A percentile compares a stretch with the other conserved stretches of the same genome.
phyloP scores from a whole-genome alignment of 768 basidiomycete species.

The Rickenella mellea region DNA sequence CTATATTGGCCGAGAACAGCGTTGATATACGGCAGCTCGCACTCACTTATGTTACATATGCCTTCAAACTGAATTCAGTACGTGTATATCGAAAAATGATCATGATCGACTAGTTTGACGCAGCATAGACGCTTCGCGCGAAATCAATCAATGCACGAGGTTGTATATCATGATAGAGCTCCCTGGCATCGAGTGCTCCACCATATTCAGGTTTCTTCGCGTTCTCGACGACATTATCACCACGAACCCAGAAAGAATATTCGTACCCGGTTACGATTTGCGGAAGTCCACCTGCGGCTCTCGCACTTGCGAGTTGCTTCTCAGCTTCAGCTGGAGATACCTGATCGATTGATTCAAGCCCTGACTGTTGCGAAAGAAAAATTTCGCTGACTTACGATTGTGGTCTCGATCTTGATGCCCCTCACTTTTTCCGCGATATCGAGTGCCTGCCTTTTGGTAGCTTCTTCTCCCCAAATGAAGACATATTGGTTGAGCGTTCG shows the following conservation, averaged over 20 bases:
- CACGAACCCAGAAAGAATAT: constrained; percentile 16
- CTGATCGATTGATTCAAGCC: too few species aligned
- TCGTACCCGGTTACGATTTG: not conserved
- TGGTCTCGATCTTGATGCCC: constrained; percentile 11
- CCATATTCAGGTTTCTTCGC: constrained; percentile 9
- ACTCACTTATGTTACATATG: too few species aligned
- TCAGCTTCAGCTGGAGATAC: too few species aligned
- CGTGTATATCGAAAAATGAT: too few species aligned
- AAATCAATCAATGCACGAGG: constrained; percentile 13
- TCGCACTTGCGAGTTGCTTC: not conserved
- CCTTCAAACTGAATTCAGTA: too few species aligned
- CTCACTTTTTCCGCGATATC: constrained; percentile 13
- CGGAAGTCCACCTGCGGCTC: not conserved
- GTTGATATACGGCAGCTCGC: too few species aligned
- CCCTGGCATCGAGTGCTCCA: constrained; percentile 19
- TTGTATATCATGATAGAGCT: constrained; percentile 20
- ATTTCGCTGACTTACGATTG: too few species aligned
- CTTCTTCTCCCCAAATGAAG: constrained; percentile 17
- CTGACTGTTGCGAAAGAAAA: too few species aligned
- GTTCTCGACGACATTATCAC: constrained; percentile 20
- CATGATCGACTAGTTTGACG: too few species aligned
- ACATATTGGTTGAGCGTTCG: constrained; percentile 23
- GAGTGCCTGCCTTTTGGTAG: constrained; percentile 14
- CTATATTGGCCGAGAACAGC: too few species aligned
- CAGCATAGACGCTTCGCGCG: too few species aligned